Evolutionary conservation across 768 basidiomycete species (phyloP), one percentile per base, ranked within the genome.

Genomic region (Hysterangium stoloniferum): DNA sequence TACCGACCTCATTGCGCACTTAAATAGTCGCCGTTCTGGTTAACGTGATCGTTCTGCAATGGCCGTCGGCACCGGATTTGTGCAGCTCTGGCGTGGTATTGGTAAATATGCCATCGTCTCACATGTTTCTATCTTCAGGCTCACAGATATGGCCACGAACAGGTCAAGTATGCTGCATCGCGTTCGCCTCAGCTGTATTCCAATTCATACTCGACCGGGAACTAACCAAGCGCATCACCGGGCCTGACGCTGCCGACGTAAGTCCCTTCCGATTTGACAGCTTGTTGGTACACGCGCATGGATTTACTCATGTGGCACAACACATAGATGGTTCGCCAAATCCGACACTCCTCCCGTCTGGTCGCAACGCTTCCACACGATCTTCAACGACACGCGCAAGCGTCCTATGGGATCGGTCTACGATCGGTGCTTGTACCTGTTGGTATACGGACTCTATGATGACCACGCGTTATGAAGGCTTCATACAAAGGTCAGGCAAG

Each of bases 91-190:
- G 62, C 71, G 84, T 4, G 82, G 83, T 3, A 64, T 84, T 54
- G 84, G 82, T 78, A 38, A 15, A 71, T 63, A 22, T 20, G 24
- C 48, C 6, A 15, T 17, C 9, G 4, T 1, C 44, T 22, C 9
- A n/a, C n/a, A n/a, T n/a, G 13, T 22, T 22, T 42, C 29, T 15
- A 15, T 19, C 9, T 24, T 45, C 24, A 6, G 27, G 32, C 7
- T 31, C 45, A 3, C 34, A 11, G 28, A 37, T 13, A 7, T 27
- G 20, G 17, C 17, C 28, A n/a, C n/a, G 29, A 35, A 9, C 46
- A 78, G 82, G 82, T 15, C 84, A 86, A 67, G 82, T 85, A 3
- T 75, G 73, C 12, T 84, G 82, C n/a, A 81, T 86, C 2, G 83
- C 82, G 8, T 63, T 80, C 20, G 75, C 82, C 2, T 77, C 81